Conservation (phyloP, 768 basidiomycete genomes). For the Harrya chromipes region DNA sequence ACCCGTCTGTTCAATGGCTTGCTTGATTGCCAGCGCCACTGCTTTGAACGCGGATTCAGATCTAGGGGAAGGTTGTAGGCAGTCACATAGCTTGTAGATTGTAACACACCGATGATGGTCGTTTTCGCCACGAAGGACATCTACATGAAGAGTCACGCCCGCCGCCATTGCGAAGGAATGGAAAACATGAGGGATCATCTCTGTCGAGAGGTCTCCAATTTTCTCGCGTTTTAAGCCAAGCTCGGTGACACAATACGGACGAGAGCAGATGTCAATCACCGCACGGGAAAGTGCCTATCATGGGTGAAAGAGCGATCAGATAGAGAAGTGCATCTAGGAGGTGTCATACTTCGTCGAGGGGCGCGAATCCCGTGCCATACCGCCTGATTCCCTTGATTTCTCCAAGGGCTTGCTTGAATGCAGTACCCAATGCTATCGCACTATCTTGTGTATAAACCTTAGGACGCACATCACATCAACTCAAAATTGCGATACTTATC, state of each 20-base stretch:
- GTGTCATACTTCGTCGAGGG: slow-evolving; percentile 83
- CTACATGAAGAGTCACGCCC: slow-evolving; percentile 90
- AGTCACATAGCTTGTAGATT: not conserved
- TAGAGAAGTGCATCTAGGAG: not conserved
- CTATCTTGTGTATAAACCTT: slow-evolving; percentile 63
- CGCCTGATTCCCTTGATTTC: slow-evolving; percentile 92
- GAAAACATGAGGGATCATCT: slow-evolving; percentile 98
- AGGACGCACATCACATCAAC: slow-evolving; percentile 15
- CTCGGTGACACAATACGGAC: slow-evolving; percentile 93
- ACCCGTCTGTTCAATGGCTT: slow-evolving; percentile 91
- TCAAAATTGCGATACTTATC: slow-evolving; percentile 60
- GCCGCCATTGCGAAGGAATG: slow-evolving; percentile 98
- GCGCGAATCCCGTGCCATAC: slow-evolving; percentile 96
- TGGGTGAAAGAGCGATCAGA: slow-evolving; percentile 1
- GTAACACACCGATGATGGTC: slow-evolving; percentile 88
- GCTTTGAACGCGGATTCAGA: slow-evolving; percentile 99
- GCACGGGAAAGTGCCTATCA: slow-evolving; percentile 87
- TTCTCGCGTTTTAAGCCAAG: slow-evolving; percentile 87
- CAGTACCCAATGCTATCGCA: slow-evolving; percentile 82
- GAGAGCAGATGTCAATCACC: slow-evolving; percentile 97
- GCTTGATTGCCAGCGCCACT: slow-evolving; percentile 87
- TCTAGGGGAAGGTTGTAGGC: slow-evolving; percentile 40
- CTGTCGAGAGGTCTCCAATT: slow-evolving; percentile 91
- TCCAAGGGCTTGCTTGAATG: slow-evolving; percentile 93
- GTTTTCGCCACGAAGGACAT: slow-evolving; percentile 92